Conservation (phyloP, 2,329 filamentous ascomycete genomes). For the Stagonosporopsis cucurbitacearum region DNA sequence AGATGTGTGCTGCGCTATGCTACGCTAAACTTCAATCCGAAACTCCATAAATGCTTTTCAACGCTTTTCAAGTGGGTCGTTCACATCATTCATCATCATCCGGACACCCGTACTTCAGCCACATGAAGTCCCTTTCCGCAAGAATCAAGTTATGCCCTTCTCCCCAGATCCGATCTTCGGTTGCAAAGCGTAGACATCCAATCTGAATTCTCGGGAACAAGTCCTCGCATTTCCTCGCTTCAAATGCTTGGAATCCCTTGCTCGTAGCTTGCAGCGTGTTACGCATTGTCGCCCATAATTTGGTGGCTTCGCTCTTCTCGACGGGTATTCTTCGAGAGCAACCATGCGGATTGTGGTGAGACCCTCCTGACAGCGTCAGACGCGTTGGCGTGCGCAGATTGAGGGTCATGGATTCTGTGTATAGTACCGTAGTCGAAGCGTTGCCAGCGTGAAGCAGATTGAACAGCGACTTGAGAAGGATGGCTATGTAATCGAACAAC, state of each 20-base stretch:
- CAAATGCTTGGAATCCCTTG: constrained; percentile 34
- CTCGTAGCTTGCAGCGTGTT: constrained; percentile 36
- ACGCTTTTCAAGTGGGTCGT: neutral
- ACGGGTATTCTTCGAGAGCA: constrained; percentile 29
- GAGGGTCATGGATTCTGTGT: constrained; percentile 35
- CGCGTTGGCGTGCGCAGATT: constrained; percentile 40
- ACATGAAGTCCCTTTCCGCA: constrained; percentile 40
- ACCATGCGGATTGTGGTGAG: constrained; percentile 22
- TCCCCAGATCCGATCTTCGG: constrained; percentile 36
- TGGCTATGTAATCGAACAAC: constrained; percentile 42
- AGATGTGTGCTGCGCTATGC: constrained; percentile 5
- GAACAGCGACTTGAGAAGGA: constrained; percentile 37
- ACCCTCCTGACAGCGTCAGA: constrained; percentile 18
- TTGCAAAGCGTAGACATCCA: constrained; percentile 36
- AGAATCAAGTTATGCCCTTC: constrained; percentile 40
- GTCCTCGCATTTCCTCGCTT: constrained; percentile 30
- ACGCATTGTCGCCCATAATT: constrained; percentile 34
- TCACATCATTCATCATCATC: neutral
- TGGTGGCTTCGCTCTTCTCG: constrained; percentile 26
- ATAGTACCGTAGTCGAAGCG: constrained; percentile 30
- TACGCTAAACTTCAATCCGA: constrained; percentile 1
- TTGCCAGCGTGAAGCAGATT: constrained; percentile 32
- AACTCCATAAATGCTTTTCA: constrained; percentile 11
- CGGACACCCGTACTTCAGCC: constrained; percentile 31
- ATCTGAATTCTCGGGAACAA: constrained; percentile 40